These are phyloP conservation scores for Globisporangium okanoganense DNA, from an alignment of 352 stramenopile genomes.

Conservation along the genomic window DNA sequence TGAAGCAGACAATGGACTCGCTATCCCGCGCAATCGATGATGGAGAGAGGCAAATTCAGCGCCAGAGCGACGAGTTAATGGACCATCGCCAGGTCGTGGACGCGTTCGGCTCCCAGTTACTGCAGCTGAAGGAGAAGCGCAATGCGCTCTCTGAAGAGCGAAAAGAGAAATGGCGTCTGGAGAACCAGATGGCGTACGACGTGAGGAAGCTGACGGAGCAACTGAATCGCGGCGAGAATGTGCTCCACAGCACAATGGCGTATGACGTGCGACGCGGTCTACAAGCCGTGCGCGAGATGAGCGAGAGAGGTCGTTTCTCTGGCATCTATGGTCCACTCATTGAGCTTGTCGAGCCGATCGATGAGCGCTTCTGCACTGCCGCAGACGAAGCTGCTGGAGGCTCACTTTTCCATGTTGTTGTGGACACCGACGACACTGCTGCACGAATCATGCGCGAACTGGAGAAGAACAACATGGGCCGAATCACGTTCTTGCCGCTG, in stretches of 20 bases:
- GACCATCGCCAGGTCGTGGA: constrained; percentile 58
- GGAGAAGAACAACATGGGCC: constrained; percentile 91
- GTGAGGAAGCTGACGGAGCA: constrained; percentile 71
- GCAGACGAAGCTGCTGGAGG: constrained; percentile 95
- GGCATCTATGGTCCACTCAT: constrained; percentile 95
- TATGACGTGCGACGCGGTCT: constrained; percentile 85
- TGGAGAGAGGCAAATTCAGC: constrained; percentile 39
- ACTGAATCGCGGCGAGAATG: constrained; percentile 65
- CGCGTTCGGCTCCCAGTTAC: constrained; percentile 37
- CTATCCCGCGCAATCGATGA: constrained; percentile 37
- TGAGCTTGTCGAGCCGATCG: constrained; percentile 90
- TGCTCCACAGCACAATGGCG: constrained; percentile 81
- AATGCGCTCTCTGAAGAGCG: constrained; percentile 75
- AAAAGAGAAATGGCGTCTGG: constrained; percentile 79
- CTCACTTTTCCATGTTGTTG: constrained; percentile 97
- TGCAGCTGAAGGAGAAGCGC: constrained; percentile 77
- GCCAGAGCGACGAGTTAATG: constrained; percentile 43
- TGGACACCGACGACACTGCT: constrained; percentile 97
- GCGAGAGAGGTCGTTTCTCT: constrained; percentile 59
- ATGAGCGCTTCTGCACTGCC: constrained; percentile 92
- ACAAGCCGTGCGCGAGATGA: constrained; percentile 85
- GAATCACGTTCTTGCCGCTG: constrained; percentile 97
- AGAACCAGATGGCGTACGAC: constrained; percentile 75
- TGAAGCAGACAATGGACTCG: constrained; percentile 41
- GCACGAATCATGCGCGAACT: constrained; percentile 93